A percentile compares a stretch with the other conserved stretches of the same genome.
phyloP scores from a whole-genome alignment of 306 rosid genomes.

The Quercus wislizeni region DNA sequence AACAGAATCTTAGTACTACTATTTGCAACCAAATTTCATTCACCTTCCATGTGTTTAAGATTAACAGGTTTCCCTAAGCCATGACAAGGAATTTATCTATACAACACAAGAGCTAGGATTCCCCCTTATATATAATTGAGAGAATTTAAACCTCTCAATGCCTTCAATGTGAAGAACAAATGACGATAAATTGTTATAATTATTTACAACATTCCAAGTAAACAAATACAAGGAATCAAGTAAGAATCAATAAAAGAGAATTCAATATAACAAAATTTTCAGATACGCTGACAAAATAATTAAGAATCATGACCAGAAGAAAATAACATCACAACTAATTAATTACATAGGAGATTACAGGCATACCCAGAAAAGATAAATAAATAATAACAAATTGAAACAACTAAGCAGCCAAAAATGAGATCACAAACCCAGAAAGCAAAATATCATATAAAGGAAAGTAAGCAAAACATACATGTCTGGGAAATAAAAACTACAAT shows the following conservation, averaged over 20 bases:
- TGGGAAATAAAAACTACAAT: background rate
- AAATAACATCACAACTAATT: conserved; percentile 16
- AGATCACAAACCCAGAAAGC: conserved; percentile 1
- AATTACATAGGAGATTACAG: conserved; percentile 8
- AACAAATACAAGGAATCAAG: background rate
- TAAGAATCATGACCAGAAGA: background rate
- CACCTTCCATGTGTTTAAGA: background rate
- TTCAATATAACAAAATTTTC: conserved; percentile 4
- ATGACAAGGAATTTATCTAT: background rate
- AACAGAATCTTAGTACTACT: background rate
- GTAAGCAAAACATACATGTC: background rate
- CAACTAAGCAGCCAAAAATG: background rate
- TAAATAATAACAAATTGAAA: background rate
- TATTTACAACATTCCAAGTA: conserved; percentile 11
- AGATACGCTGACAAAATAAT: background rate
- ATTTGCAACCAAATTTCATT: background rate
- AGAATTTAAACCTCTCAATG: background rate
- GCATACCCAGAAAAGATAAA: conserved; percentile 9
- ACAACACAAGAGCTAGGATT: background rate
- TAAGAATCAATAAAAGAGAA: background rate
- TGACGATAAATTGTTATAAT: background rate
- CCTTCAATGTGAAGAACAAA: background rate
- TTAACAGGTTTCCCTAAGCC: background rate
- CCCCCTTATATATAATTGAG: background rate
- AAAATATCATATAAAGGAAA: conserved; percentile 10